Evolutionary conservation across 2,329 filamentous ascomycete species (phyloP).

Genomic region (Calycina marina): DNA sequence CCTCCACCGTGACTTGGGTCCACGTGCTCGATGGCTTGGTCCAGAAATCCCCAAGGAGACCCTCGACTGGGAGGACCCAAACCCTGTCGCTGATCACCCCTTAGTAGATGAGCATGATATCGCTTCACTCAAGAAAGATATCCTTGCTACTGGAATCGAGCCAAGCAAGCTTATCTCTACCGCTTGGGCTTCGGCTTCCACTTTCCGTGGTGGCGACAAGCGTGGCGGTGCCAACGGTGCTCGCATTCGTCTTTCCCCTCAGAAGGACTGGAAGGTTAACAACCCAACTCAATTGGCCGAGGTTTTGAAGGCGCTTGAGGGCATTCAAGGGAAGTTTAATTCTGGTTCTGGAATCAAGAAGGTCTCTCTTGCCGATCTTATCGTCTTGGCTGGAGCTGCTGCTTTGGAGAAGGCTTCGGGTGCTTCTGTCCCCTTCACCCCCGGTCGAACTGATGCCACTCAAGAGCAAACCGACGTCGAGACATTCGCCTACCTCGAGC

Average conservation of each 20-base stretch:
- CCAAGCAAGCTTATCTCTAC: constrained; percentile 46
- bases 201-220: constrained; percentile 65
- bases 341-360: constrained; percentile 39
- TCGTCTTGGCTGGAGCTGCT: constrained; percentile 58
- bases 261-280: constrained; percentile 61
- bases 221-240: constrained; percentile 71
- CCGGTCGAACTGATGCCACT: constrained; percentile 57
- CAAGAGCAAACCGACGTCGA: constrained; percentile 56
- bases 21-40: constrained; percentile 54
- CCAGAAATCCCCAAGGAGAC: constrained; percentile 59
- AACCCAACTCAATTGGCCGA: constrained; percentile 51
- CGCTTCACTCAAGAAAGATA: constrained; percentile 50
- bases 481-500: constrained; percentile 52
- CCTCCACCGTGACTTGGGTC: constrained; percentile 66
- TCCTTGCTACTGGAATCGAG: constrained; percentile 47
- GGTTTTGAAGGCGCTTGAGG: constrained; percentile 46
- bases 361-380: constrained; percentile 65
- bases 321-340: constrained; percentile 54
- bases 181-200: constrained; percentile 57
- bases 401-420: constrained; percentile 59
- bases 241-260: constrained; percentile 59
- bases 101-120: constrained; percentile 49
- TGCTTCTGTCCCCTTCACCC: constrained; percentile 53
- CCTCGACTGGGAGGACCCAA: constrained; percentile 61
- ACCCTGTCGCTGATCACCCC: constrained; percentile 43